Percentiles rank a stretch among this genome's conserved stretches.
phyloP scores from a whole-genome alignment of 805 yeast genomes.

The Candida xyloterini region DNA sequence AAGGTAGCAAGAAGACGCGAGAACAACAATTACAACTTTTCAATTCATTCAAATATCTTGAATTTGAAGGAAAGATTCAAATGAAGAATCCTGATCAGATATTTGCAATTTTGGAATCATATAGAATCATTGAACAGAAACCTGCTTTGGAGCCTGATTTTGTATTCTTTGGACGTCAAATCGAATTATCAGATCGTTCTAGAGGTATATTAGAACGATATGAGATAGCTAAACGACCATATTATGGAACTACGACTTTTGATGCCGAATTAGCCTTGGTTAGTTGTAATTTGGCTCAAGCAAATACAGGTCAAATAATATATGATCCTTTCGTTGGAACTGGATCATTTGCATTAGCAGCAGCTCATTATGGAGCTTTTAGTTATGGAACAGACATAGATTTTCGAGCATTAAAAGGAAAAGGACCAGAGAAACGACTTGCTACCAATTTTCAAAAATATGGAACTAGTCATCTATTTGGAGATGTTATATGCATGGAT shows the following conservation, averaged over 20 bases:
- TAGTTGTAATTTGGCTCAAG: constrained; percentile 84
- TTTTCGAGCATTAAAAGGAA: constrained; percentile 72
- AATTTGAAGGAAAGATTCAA: constrained; percentile 70
- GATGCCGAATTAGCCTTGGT: constrained; percentile 90
- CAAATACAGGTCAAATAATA: constrained; percentile 57
- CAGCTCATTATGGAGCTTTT: constrained; percentile 77
- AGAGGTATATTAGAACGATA: constrained; percentile 68
- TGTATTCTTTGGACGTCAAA: constrained; percentile 73
- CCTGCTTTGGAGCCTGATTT: constrained; percentile 49
- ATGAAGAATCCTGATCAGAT: constrained; percentile 73
- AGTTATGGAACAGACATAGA: constrained; percentile 91
- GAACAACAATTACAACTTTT: constrained; percentile 56
- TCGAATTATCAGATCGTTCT: constrained; percentile 58
- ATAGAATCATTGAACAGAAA: constrained; percentile 33
- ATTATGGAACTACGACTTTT: constrained; percentile 94
- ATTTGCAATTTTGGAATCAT: constrained; percentile 76
- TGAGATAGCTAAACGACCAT: constrained; percentile 77
- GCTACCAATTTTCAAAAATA: constrained; percentile 76
- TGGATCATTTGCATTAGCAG: constrained; percentile 89
- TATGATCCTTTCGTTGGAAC: constrained; percentile 98
- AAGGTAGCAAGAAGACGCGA: constrained; percentile 57
- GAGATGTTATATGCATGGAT: constrained; percentile 88
- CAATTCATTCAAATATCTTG: constrained; percentile 68
- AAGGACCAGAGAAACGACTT: constrained; percentile 34
- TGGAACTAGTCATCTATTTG: constrained; percentile 48